phyloP scores from a whole-genome alignment of 2,329 filamentous ascomycete species.

The Aspergillus melleus region DNA sequence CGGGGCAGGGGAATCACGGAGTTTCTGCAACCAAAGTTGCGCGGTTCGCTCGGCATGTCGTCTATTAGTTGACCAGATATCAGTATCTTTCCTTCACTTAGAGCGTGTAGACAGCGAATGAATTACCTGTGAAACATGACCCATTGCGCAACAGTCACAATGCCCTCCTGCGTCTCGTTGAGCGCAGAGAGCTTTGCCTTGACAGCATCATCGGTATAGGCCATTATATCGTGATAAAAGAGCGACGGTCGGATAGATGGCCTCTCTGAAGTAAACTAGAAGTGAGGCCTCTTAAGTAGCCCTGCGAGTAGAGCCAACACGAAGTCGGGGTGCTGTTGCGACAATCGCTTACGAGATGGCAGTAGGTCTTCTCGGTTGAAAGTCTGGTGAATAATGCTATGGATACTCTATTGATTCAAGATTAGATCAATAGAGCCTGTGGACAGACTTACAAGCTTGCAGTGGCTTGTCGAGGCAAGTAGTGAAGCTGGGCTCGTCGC shows the following conservation, averaged over 20 bases:
- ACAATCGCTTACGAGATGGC: neutral
- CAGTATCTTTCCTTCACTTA: constrained; percentile 9
- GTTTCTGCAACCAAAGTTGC: constrained; percentile 83
- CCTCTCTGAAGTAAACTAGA: neutral
- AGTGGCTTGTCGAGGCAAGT: neutral
- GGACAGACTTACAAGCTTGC: constrained; percentile 12
- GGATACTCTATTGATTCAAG: neutral
- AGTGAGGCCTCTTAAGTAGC: constrained; percentile 2
- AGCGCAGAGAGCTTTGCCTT: constrained; percentile 91
- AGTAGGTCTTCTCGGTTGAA: neutral
- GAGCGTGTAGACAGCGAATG: constrained; percentile 15
- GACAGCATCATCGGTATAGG: constrained; percentile 94
- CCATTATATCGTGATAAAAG: constrained; percentile 59
- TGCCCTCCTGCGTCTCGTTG: constrained; percentile 97
- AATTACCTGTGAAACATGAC: constrained; percentile 96
- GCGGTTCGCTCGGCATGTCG: constrained; percentile 90
- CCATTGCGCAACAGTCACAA: constrained; percentile 96
- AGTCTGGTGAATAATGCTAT: neutral
- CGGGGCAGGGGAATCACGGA: constrained; percentile 81
- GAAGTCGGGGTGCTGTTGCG: neutral
- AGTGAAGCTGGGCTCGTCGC: constrained; percentile 2
- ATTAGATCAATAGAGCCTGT: neutral
- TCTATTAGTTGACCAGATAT: constrained; percentile 49
- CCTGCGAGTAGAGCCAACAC: neutral
- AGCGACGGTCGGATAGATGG: neutral